phyloP scores from a whole-genome alignment of 306 rosid genomes.

The Cajanus cajan region DNA sequence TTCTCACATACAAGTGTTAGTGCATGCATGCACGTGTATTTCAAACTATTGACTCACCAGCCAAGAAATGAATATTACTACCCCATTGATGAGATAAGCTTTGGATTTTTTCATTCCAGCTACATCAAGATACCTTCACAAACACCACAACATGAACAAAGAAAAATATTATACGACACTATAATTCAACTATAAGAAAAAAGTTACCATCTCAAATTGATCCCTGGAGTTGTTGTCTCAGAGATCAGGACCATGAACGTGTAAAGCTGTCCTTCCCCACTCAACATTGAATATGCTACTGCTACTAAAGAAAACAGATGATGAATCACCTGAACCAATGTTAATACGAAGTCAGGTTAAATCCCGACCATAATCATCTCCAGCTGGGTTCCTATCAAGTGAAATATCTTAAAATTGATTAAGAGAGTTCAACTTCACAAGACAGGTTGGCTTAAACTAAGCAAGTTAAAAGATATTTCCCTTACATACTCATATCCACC shows the following conservation, averaged over 20 bases:
- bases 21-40: background rate
- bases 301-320: constrained; percentile 72
- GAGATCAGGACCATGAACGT: constrained; percentile 91
- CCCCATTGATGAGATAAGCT: constrained; percentile 81
- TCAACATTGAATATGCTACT: constrained; percentile 79
- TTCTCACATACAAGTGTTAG: background rate
- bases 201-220: constrained; percentile 92
- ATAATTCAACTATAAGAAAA: background rate
- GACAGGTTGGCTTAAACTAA: background rate
- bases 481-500: constrained; percentile 99
- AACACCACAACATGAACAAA: constrained; percentile 19
- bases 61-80: constrained; percentile 89
- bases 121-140: constrained; percentile 84
- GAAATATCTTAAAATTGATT: constrained; percentile 35
- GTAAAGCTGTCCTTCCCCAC: constrained; percentile 91
- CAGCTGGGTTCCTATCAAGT: constrained; percentile 30
- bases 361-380: constrained; percentile 26
- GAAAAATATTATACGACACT: background rate
- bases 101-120: constrained; percentile 83
- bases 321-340: constrained; percentile 74
- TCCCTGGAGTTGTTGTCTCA: constrained; percentile 91
- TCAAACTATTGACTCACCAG: constrained; percentile 56
- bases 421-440: constrained; percentile 13
- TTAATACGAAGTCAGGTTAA: constrained; percentile 34
- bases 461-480: constrained; percentile 32